Base-by-base conservation (phyloP, 176 grass and related monocot species). In the Oryza meridionalis region DNA sequence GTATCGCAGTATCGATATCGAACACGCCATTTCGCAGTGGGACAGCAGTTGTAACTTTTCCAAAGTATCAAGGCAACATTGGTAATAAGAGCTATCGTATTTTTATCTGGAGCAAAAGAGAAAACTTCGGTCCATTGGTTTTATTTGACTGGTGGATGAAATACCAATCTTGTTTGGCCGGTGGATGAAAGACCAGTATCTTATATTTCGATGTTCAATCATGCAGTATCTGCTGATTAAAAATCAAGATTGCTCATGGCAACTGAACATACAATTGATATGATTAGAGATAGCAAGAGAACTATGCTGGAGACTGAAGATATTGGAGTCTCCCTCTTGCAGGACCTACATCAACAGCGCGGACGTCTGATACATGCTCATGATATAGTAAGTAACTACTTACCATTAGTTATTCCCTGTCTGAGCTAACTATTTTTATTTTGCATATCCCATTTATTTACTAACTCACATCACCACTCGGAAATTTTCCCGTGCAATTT, bases 251-350 rank as follows among this genome's bases (percentile, higher is more conserved):
- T 98, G 75, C 85, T 95, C 27, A 90, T 85, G 77, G 81, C 91
- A 71, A 85, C 93, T 13, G 89, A 94, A 58, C 46, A 93, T 65
- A 88, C 91, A 67, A 89, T 87, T 71, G 89, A 92, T 42, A 88
- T 87, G 81, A 69, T 98, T 45, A 98, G 83, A 82, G 93, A 95
- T 67, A 55, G 93, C 78, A 86, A 85, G 79, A 88, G 83, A 86
- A 92, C 87, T 19, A 98, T 95, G 89, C 70, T 95, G 65, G 93
- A 93, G 73, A 92, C 96, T 13, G 96, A 95, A 88, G 96, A 95
- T 51, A 89, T 93, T 90, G 96, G 96, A 40, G 91, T 95, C 46
- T 98, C 91, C 69, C 87, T 95, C 69, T 86, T 98, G 83, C 91
- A 95, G 72, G 93, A 95, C n/a, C 66, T 98, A 61, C 88, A 92